Percentiles rank a stretch among this genome's conserved stretches.
Conservation (phyloP, 176 grass and related monocot genomes). For the bread wheat (Triticum aestivum) region IWGSC_CS_RefSeq_v2.1 NC_057806.1:275521313-275521812, state of each 20-base stretch:
- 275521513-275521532: constrained; percentile 68
- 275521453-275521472: not conserved
- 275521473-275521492: constrained; percentile 18
- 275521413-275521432: not conserved
- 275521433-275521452: not conserved
- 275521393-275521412: not conserved
- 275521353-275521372: not conserved
- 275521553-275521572: constrained; percentile 51
- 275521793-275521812: not conserved
- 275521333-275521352: not conserved
- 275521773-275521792: not conserved
- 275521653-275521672: not conserved
- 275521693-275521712: not conserved
- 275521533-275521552: constrained; percentile 60
- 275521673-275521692: not conserved
- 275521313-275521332: not conserved
- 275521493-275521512: constrained; percentile 60
- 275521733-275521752: not conserved
- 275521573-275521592: constrained; percentile 31
- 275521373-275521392: not conserved
- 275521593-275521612: not conserved
- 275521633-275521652: not conserved
- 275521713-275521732: not conserved
- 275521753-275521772: not conserved
- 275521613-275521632: not conserved